Evolutionary conservation across 1,139 yeast genomes (phyloP).

Genomic region (Taphrina flavorubra): DNA sequence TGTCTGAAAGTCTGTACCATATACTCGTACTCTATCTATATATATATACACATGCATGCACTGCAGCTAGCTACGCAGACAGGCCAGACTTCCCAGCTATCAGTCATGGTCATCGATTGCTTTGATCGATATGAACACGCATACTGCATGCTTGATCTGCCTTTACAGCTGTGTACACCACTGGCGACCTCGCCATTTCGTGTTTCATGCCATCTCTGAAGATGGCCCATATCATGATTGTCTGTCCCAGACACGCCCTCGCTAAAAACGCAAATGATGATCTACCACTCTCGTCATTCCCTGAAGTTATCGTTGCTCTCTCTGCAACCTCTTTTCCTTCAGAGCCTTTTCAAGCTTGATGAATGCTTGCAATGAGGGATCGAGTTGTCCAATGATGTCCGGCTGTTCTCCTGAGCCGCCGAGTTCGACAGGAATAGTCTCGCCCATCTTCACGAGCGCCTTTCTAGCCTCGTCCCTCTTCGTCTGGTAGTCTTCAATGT

Average conservation of each 20-base stretch:
- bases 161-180: no score
- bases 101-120: no score
- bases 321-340: slow-evolving; percentile 21
- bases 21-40: no score
- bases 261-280: background rate
- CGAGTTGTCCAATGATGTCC: slow-evolving; percentile 32
- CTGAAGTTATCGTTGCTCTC: slow-evolving; percentile 3
- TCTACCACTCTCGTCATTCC: background rate
- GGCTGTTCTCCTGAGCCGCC: slow-evolving; percentile 36
- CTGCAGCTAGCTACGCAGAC: no score
- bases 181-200: no score
- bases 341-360: slow-evolving; percentile 37
- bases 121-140: no score
- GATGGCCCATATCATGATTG: no score
- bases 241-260: background rate
- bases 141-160: no score
- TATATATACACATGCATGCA: no score
- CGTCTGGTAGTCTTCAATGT: slow-evolving; percentile 34
- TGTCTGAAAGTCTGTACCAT: no score
- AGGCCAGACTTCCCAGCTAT: no score
- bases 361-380: slow-evolving; percentile 36
- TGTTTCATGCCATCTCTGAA: background rate
- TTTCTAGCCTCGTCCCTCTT: slow-evolving; percentile 31
- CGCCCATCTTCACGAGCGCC: slow-evolving; percentile 14
- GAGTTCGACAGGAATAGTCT: slow-evolving; percentile 28